Percentiles rank a stretch among this genome's conserved stretches.
phyloP scores from a whole-genome alignment of 164 flowering plant species.

The Warburgia ugandensis region DNA sequence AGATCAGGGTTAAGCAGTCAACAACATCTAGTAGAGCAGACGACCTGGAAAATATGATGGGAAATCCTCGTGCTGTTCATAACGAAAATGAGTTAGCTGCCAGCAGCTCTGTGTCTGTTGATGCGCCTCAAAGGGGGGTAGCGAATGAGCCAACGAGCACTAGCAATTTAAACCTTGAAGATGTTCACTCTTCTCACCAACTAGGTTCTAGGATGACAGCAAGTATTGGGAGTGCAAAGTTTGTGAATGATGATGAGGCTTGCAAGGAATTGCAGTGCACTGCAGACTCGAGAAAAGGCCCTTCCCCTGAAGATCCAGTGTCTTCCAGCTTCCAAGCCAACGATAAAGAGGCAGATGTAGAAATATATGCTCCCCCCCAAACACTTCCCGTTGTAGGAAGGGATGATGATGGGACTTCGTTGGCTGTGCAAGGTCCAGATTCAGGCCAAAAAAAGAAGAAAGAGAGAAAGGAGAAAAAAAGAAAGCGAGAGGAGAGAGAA shows the following conservation, averaged over 20 bases:
- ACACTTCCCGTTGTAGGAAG: slow-evolving; percentile 21
- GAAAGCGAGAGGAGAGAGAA: slow-evolving; percentile 38
- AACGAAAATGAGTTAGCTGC: slow-evolving; percentile 48
- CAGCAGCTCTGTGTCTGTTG: slow-evolving; percentile 86
- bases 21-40: slow-evolving; percentile 60
- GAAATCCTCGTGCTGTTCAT: slow-evolving; percentile 41
- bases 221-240: slow-evolving; percentile 80
- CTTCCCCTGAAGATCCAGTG: slow-evolving; percentile 21
- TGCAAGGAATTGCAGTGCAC: slow-evolving; percentile 88
- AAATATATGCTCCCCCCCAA: slow-evolving; percentile 36
- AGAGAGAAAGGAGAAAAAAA: slow-evolving; percentile 47
- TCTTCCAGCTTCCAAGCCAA: slow-evolving; percentile 32
- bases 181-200: slow-evolving; percentile 74
- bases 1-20: slow-evolving; percentile 67
- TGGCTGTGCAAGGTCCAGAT: slow-evolving; percentile 9
- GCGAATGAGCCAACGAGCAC: slow-evolving; percentile 35
- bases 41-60: slow-evolving; percentile 40
- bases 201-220: slow-evolving; percentile 77
- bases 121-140: slow-evolving; percentile 68
- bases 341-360: slow-evolving; percentile 28
- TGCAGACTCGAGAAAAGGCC: slow-evolving; percentile 70
- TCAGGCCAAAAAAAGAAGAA: slow-evolving; percentile 25
- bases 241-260: slow-evolving; percentile 44
- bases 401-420: slow-evolving; percentile 24
- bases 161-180: slow-evolving; percentile 61